A percentile compares a stretch with the other conserved stretches of the same genome.
Evolutionary conservation across 768 basidiomycete species (phyloP).

Genomic region (Xerocomellus chrysenteron): DNA sequence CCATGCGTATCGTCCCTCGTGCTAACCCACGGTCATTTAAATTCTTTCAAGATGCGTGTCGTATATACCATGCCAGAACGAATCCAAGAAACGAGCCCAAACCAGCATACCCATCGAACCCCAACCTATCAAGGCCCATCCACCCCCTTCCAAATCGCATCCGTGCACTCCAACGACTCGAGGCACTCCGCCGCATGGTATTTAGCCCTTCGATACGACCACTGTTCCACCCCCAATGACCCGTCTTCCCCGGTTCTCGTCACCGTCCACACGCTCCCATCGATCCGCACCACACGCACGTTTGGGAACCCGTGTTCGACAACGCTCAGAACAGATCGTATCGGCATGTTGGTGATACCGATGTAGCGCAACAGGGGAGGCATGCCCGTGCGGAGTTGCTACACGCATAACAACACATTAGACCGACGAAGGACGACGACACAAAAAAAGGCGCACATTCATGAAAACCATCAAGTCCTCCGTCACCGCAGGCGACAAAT

Average conservation of each 20-base stretch:
- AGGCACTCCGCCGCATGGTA: conserved; percentile 62
- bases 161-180: conserved; percentile 62
- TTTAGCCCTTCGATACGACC: conserved; percentile 51
- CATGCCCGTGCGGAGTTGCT: conserved; percentile 62
- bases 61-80: no score
- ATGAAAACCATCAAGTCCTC: conserved; percentile 45
- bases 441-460: conserved; percentile 29
- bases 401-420: neutral
- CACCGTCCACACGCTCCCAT: conserved; percentile 56
- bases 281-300: conserved; percentile 55
- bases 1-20: no score
- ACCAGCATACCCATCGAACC: no score
- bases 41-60: no score
- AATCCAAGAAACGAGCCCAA: no score
- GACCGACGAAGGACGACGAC: neutral
- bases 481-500: conserved; percentile 33
- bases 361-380: conserved; percentile 55
- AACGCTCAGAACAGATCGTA: conserved; percentile 40
- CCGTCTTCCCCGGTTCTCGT: conserved; percentile 28
- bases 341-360: conserved; percentile 49
- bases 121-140: neutral
- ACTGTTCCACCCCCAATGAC: conserved; percentile 48
- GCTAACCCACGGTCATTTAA: no score
- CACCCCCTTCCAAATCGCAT: conserved; percentile 41
- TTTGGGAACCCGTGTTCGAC: conserved; percentile 63